Evolutionary conservation across 2,329 filamentous ascomycete species (phyloP), one percentile per base, ranked within the genome.

Genomic region (Ophiostoma piceae): DNA sequence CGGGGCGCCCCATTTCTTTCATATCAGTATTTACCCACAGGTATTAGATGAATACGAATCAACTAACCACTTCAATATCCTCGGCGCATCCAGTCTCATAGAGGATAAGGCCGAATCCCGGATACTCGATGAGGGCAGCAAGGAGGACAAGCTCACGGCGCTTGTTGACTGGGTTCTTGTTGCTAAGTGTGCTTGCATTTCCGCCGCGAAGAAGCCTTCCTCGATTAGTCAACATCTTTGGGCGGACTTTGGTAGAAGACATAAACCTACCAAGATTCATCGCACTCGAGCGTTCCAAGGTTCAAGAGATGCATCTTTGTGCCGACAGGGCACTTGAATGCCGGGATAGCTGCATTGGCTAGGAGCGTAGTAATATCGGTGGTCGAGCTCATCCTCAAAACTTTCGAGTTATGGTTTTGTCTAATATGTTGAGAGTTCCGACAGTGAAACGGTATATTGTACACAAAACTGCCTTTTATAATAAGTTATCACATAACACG

Each of bases 21-120:
- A 11, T 35, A 29, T 9, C 14, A 12, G 2, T 1, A 57, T 41
- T 14, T 41, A 16, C 22, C 3, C 35, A 41, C n/a, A 16, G 2
- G 1, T 7, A 19, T 16, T 4, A 5, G 16, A 26, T 9, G 9
- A 3, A 35, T 9, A 9, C 4, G 14, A 9, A 1, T 32, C 8
- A 19, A n/a, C 43, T 16, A n/a, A 64, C 32, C 37, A 68, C 69
- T 3, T 71, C 69, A 4, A 71, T 64, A n/a, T 71, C 67, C 39
- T 71, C 69, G 14, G 69, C 69, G n/a, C 69, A 71, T 11, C 69
- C 69, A 4, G 69, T 71, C 64, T 71, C 69, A 37, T 68, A 71
- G 4, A 71, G 64, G 41, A 71, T 71, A 2, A 71, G 51, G 6
- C 69, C 67, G 5, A 67, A 51, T 9, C 64, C 67, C 0, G 69